A percentile compares a stretch with the other conserved stretches of the same genome.
Evolutionary conservation across 371 early-diverging fungal genomes (phyloP).

Genomic region (Basidiobolus heterosporus): DNA sequence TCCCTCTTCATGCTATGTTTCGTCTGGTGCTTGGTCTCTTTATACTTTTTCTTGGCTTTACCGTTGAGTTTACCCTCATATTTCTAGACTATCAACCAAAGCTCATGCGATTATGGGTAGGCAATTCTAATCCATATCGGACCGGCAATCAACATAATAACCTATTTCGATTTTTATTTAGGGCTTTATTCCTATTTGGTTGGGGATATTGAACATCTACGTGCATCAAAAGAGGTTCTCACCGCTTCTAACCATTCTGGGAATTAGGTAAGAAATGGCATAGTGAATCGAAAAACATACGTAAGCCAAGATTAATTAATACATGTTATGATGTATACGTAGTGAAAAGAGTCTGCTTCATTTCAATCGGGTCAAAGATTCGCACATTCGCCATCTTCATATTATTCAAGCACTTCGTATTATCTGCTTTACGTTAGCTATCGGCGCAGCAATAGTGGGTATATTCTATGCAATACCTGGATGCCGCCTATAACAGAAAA

Average conservation of each 20-base stretch:
- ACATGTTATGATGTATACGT: no score
- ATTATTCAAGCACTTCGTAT: no score
- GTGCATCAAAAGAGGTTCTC: slow-evolving; percentile 3
- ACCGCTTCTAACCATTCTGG: slow-evolving; percentile 5
- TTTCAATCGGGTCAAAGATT: no score
- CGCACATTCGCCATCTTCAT: no score
- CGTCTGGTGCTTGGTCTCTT: slow-evolving; percentile 31
- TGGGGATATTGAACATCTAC: slow-evolving; percentile 13
- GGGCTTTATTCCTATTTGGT: slow-evolving; percentile 16
- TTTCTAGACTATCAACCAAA: slow-evolving; percentile 33
- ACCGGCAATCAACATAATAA: not conserved
- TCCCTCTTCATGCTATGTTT: slow-evolving; percentile 26
- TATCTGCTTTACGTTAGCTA: no score
- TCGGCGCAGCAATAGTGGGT: no score
- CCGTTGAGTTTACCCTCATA: slow-evolving; percentile 29
- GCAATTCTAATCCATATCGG: not conserved
- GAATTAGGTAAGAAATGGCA: slow-evolving; percentile 5
- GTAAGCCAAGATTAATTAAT: no score
- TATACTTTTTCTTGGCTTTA: slow-evolving; percentile 30
- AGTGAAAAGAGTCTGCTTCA: no score
- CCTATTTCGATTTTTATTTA: not conserved
- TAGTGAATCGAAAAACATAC: no score
- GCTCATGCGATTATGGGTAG: slow-evolving; percentile 32
- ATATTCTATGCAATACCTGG: no score
- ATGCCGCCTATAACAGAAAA: no score